phyloP scores from a whole-genome alignment of 31 red algal genomes.

The Endocladia muricata region DNA sequence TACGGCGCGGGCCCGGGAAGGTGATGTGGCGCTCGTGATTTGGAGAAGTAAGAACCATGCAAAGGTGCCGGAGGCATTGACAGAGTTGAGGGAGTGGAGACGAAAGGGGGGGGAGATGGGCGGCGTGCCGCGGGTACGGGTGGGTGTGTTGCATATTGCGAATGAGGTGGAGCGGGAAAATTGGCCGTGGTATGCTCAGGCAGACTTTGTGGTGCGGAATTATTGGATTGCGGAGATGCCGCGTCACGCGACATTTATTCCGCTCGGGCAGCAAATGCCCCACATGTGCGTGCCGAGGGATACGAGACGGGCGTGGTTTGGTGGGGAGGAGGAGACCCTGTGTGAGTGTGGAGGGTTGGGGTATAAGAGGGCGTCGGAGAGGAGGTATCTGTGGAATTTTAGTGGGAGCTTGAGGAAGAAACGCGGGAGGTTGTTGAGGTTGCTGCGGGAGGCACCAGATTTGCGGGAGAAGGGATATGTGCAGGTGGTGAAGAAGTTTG shows the following conservation, averaged over 20 bases:
- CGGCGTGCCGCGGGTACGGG: not conserved
- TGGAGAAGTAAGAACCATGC: conserved; percentile 26
- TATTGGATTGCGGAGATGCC: conserved; percentile 52
- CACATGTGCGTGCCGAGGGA: conserved; percentile 22
- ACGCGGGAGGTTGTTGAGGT: not conserved
- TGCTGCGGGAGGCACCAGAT: not conserved
- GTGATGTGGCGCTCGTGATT: conserved; percentile 36
- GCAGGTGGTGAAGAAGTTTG: not conserved
- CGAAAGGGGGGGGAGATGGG: not conserved
- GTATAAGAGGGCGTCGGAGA: conserved; percentile 8
- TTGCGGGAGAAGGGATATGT: not conserved
- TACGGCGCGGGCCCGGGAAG: conserved; percentile 14
- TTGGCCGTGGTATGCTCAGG: conserved; percentile 50
- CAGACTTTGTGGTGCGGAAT: conserved; percentile 49
- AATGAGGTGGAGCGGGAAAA: conserved; percentile 32
- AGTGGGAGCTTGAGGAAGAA: conserved; percentile 37
- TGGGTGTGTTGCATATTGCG: conserved; percentile 59
- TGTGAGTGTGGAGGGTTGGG: conserved; percentile 6
- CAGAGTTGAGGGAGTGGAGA: conserved; percentile 15
- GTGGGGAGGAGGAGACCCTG: not conserved
- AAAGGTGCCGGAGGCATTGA: conserved; percentile 12
- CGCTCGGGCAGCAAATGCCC: conserved; percentile 43
- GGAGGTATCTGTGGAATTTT: conserved; percentile 45
- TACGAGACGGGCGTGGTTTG: conserved; percentile 1
- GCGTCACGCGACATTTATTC: conserved; percentile 33